Evolutionary conservation across 164 flowering plant species (phyloP), one percentile per base, ranked within the genome.

Genomic region (Warburgia ugandensis): DNA sequence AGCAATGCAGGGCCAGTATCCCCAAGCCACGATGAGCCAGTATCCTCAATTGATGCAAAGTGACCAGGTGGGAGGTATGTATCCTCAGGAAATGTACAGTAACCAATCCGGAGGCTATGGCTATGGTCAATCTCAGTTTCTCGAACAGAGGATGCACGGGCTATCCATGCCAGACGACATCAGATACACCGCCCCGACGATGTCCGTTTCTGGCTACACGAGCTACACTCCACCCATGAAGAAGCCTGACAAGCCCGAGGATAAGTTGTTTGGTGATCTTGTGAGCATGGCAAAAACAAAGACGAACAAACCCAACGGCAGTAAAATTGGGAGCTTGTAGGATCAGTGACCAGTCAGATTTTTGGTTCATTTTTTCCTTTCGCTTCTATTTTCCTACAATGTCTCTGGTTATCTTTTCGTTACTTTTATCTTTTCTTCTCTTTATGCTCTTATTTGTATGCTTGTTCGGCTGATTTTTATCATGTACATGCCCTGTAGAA

Each of bases 181-280:
- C 26, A 58, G 67, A 42, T 45, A 64, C 67, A 73, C 65, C 49
- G 74, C 54, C n/a, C n/a, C n/a, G n/a, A n/a, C n/a, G n/a, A n/a
- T n/a, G n/a, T n/a, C n/a, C 57, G 45, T 78, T 17, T 66, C 75
- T 3, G 56, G 70, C 39, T 68, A 69, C 48, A 69, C 81, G 13
- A 67, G 78, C 0, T 80, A 70, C 38, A 49, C 68, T 35, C 78
- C 84, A 2, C 69, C 86, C 5, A n/a, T n/a, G n/a, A 71, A 41
- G 30, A 84, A 64, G 73, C 85, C 86, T 27, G 42, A 77, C 25
- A 92, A 78, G 61, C 85, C 91, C 31, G 94, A 86, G 70, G 97
- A 92, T 53, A 92, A 82, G 73, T 66, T 92, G 29, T 92, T 92
- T 66, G 99, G 97, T 13, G 99, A 92, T 60, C 91, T 92, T 13